phyloP scores from a whole-genome alignment of 495 filamentous ascomycete species.

The Chaetomium tenue region DNA sequence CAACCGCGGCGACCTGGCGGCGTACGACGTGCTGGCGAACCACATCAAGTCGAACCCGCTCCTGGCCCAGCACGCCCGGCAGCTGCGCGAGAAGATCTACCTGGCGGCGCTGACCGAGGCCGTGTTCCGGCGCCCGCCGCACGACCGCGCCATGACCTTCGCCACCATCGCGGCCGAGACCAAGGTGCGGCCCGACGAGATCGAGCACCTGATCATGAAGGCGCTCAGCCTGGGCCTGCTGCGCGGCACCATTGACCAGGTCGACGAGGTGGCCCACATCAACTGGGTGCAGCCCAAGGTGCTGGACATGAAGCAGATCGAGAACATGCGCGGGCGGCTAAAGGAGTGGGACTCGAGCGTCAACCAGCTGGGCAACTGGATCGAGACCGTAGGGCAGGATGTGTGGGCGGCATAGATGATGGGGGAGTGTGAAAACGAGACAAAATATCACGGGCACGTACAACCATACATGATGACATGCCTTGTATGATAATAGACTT shows the following conservation, averaged over 20 bases:
- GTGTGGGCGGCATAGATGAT: slow-evolving; percentile 72
- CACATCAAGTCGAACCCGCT: slow-evolving; percentile 75
- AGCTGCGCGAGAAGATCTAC: slow-evolving; percentile 96
- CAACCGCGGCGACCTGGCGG: slow-evolving; percentile 89
- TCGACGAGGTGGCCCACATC: slow-evolving; percentile 88
- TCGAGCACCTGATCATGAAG: slow-evolving; percentile 98
- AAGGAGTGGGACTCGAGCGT: slow-evolving; percentile 95
- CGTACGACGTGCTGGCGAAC: slow-evolving; percentile 75
- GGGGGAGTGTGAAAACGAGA: neutral
- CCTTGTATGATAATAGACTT: slow-evolving; percentile 16
- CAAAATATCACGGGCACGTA: neutral
- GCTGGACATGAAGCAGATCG: slow-evolving; percentile 91
- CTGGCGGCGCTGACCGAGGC: slow-evolving; percentile 92
- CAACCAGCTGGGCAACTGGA: slow-evolving; percentile 92
- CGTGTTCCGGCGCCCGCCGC: slow-evolving; percentile 91
- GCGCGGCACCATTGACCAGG: slow-evolving; percentile 92
- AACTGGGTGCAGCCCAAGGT: slow-evolving; percentile 99
- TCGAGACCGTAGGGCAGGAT: slow-evolving; percentile 83
- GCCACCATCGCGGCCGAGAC: slow-evolving; percentile 83
- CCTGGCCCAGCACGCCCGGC: slow-evolving; percentile 72
- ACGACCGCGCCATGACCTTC: slow-evolving; percentile 93
- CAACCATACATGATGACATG: neutral
- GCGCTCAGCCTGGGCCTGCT: slow-evolving; percentile 89
- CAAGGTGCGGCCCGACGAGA: slow-evolving; percentile 83
- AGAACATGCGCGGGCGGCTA: slow-evolving; percentile 82